Evolutionary conservation across 192 early-diverging fungal genomes (phyloP).

Genomic region (Coemansia sp.): DNA sequence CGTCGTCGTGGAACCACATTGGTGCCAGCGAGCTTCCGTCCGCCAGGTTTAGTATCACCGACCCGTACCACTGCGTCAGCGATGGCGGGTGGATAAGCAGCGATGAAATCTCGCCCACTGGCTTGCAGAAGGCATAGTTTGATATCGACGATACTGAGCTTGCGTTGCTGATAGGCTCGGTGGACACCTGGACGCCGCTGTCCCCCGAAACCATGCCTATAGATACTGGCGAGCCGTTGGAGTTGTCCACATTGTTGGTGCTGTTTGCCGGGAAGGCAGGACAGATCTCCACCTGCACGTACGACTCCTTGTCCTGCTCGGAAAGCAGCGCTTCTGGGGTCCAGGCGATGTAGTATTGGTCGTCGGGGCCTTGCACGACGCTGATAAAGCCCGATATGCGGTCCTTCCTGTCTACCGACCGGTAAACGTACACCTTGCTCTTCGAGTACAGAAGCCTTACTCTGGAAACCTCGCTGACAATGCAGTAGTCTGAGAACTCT

Average conservation of each 20-base stretch:
- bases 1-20: slow-evolving; percentile 77
- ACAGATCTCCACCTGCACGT: slow-evolving; percentile 11
- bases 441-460: slow-evolving; percentile 64
- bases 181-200: slow-evolving; percentile 40
- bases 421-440: slow-evolving; percentile 74
- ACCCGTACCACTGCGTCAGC: slow-evolving; percentile 69
- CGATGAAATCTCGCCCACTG: slow-evolving; percentile 60
- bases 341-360: slow-evolving; percentile 68
- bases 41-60: slow-evolving; percentile 63
- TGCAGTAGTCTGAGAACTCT: slow-evolving; percentile 55
- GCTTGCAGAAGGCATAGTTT: slow-evolving; percentile 65
- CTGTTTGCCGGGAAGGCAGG: slow-evolving; percentile 4
- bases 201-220: slow-evolving; percentile 39
- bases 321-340: slow-evolving; percentile 67
- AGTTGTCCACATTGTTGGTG: slow-evolving; percentile 1
- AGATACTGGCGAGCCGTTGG: slow-evolving; percentile 32
- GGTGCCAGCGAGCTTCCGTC: slow-evolving; percentile 65
- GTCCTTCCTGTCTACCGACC: slow-evolving; percentile 59
- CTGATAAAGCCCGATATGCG: slow-evolving; percentile 69
- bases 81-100: slow-evolving; percentile 66
- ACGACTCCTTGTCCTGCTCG: slow-evolving; percentile 59
- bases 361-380: slow-evolving; percentile 60
- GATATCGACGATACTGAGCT: slow-evolving; percentile 40
- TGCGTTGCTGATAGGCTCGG: slow-evolving; percentile 37
- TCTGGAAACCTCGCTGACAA: slow-evolving; percentile 46